These are phyloP conservation scores for Lactarius hengduanensis DNA, from an alignment of 768 basidiomycete species.

Conservation along the genomic window DNA sequence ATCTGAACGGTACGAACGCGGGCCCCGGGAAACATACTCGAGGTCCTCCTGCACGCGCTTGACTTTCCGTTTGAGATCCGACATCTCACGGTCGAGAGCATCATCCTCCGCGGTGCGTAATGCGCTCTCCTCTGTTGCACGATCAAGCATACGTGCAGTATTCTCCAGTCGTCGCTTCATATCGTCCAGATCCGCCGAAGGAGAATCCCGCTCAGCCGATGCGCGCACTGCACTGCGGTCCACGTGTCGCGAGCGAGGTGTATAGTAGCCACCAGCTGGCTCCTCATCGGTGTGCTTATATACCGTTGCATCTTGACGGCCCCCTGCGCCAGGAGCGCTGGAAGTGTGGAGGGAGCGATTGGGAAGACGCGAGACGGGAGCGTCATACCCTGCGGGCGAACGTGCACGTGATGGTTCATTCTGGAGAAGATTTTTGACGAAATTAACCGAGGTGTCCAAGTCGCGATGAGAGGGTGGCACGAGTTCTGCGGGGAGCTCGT, in stretches of 20 bases:
- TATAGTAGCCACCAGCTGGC: slow-evolving; percentile 67
- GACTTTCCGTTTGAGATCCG: slow-evolving; percentile 81
- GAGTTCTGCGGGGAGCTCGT: slow-evolving; percentile 82
- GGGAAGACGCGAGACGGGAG: slow-evolving; percentile 60
- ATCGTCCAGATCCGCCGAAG: slow-evolving; percentile 70
- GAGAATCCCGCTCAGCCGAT: slow-evolving; percentile 61
- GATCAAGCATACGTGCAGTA: slow-evolving; percentile 79
- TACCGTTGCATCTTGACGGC: slow-evolving; percentile 83
- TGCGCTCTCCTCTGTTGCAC: slow-evolving; percentile 60
- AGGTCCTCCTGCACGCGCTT: slow-evolving; percentile 88
- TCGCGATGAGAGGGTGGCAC: slow-evolving; percentile 89
- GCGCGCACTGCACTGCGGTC: slow-evolving; percentile 81
- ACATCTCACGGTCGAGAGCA: slow-evolving; percentile 84
- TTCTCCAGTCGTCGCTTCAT: slow-evolving; percentile 81
- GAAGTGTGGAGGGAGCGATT: slow-evolving; percentile 67
- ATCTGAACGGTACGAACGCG: slow-evolving; percentile 69
- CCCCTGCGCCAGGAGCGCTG: slow-evolving; percentile 51
- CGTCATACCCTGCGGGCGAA: slow-evolving; percentile 53
- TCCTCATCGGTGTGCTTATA: slow-evolving; percentile 77
- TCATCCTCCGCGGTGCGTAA: slow-evolving; percentile 78
- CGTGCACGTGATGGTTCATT: slow-evolving; percentile 74
- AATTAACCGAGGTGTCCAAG: slow-evolving; percentile 84
- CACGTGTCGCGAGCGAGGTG: slow-evolving; percentile 77
- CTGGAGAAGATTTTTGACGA: slow-evolving; percentile 83
- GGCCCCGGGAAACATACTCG: slow-evolving; percentile 78